Evolutionary conservation across 1,284 basidiomycete species (phyloP), one percentile per base, ranked within the genome.

Genomic region (Leccinum subrobustum): DNA sequence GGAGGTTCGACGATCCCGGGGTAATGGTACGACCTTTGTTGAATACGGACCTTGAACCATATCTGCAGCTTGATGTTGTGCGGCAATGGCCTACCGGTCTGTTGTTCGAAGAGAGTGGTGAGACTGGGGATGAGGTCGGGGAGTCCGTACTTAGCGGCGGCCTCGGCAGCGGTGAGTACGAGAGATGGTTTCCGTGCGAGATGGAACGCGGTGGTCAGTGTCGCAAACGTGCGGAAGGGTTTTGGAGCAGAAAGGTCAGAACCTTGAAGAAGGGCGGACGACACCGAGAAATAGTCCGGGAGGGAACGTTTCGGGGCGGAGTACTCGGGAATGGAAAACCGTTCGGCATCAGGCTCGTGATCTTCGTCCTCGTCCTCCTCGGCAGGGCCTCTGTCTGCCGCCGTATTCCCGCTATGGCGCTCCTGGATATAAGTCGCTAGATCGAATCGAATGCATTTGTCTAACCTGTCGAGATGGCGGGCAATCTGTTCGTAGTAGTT

Each of bases 381-480:
- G 2, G n/a, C 16, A 3, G 9, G 5, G n/a, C n/a, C 44, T 39
- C 23, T 18, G 25, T 59, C 16, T 25, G 29, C 31, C 12, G n/a
- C 33, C 5, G 16, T 39, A 39, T 16, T 11, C 51, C 33, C 9
- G 3, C 39, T 31, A 25, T 25, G 25, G 25, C 25, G 25, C 25
- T 25, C 25, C 18, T 58, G 20, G 0, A 60, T 54, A 7, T 56
- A 39, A 0, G 47, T 60, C 1, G 44, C 51, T 1, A 64, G 11
- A 12, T 64, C 14, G 18, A 64, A 64, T 0, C 2, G 6, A 2
- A 54, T 47, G 16, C 63, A 60, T 9, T 59, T 64, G 6, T 64
- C 58, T 9, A 44, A 23, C 2, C 35, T 6, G 25, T 64, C 48
- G 4, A 60, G 37, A 23, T 64, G 50, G 5, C 25, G 5, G 1